Evolutionary conservation across 2,329 filamentous ascomycete species (phyloP).

Genomic region (Ampelomyces quisqualis): DNA sequence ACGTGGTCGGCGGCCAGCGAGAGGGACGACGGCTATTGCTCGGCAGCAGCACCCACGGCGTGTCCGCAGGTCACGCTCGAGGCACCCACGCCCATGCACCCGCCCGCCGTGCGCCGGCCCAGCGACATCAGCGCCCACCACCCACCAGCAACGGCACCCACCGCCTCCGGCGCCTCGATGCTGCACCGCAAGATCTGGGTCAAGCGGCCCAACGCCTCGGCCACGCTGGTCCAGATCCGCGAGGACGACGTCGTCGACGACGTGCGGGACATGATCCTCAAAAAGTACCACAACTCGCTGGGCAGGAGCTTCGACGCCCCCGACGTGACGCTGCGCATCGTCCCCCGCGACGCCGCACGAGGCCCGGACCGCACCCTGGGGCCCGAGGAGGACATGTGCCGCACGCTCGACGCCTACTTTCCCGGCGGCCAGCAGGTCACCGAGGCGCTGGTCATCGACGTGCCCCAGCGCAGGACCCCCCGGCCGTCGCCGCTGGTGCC

Average conservation of each 20-base stretch:
- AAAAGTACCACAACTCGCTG: constrained; percentile 91
- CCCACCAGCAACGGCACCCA: constrained; percentile 14
- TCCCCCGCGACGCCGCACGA: constrained; percentile 61
- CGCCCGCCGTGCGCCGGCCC: constrained; percentile 15
- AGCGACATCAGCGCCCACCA: no score
- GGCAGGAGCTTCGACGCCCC: constrained; percentile 87
- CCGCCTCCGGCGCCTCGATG: no score
- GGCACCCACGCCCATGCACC: constrained; percentile 37
- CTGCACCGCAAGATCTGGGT: constrained; percentile 87
- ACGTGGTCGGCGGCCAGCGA: constrained; percentile 32
- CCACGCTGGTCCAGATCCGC: constrained; percentile 80
- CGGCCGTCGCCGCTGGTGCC: constrained; percentile 70
- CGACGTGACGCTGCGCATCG: constrained; percentile 78
- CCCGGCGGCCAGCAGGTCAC: constrained; percentile 84
- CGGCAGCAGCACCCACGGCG: no score
- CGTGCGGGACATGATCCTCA: constrained; percentile 85
- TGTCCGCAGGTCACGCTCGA: constrained; percentile 35
- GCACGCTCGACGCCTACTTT: constrained; percentile 78
- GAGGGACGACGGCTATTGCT: no score
- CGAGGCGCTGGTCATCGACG: constrained; percentile 88
- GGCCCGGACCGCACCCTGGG: constrained; percentile 68
- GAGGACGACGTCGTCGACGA: constrained; percentile 94
- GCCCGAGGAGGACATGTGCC: constrained; percentile 80
- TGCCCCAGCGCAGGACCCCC: constrained; percentile 73
- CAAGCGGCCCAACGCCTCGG: constrained; percentile 78